These are phyloP conservation scores for Neostapfia colusana DNA, from an alignment of 176 grass and related monocot species.

Conservation along the genomic window DNA sequence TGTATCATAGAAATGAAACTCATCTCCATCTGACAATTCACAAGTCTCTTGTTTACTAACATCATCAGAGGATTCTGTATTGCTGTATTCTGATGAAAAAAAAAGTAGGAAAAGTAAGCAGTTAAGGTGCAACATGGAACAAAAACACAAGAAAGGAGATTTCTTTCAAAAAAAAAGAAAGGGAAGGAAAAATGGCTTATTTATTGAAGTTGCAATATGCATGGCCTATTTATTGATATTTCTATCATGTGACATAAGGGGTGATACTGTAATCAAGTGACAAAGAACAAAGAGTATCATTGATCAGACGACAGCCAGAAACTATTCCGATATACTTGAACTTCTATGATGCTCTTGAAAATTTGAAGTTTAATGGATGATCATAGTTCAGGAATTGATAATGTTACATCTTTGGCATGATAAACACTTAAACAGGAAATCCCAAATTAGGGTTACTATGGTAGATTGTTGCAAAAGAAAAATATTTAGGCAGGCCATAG, in stretches of 20 bases:
- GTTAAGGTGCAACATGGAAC: neutral
- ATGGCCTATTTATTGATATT: neutral
- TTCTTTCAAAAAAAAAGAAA: too few species aligned
- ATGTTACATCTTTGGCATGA: neutral
- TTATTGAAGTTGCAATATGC: too few species aligned
- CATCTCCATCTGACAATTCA: constrained; percentile 66
- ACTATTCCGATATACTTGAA: neutral
- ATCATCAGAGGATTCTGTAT: constrained; percentile 76
- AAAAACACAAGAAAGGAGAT: neutral
- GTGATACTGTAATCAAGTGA: neutral
- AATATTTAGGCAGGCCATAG: neutral
- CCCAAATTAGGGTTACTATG: neutral
- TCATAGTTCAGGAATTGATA: too few species aligned
- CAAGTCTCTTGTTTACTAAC: constrained; percentile 72
- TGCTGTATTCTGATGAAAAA: constrained; percentile 79
- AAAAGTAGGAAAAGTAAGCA: neutral
- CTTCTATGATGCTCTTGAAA: constrained; percentile 1
- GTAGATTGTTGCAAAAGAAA: too few species aligned
- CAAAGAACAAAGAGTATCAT: neutral
- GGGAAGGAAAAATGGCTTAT: too few species aligned
- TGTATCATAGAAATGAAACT: constrained; percentile 82
- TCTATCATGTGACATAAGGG: constrained; percentile 19
- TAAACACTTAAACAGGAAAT: neutral
- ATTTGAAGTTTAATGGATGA: neutral
- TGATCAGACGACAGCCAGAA: too few species aligned